phyloP scores from a whole-genome alignment of 2,329 filamentous ascomycete genomes.

The Cladosporium sp. region DNA sequence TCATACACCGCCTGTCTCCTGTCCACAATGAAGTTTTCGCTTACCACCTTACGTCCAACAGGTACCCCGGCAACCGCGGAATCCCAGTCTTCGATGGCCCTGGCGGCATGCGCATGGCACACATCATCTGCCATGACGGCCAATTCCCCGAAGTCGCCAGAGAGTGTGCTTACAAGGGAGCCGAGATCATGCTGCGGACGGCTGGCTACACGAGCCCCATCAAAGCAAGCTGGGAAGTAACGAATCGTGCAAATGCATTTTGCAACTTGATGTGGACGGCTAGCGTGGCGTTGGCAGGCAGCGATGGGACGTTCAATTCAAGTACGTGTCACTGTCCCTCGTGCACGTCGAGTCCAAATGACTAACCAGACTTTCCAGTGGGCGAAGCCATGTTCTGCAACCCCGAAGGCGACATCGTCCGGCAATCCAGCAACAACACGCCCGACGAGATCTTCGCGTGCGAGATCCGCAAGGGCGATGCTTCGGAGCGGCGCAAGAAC shows the following conservation, averaged over 20 bases:
- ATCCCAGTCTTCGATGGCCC: constrained; percentile 30
- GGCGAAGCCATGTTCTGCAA: constrained; percentile 31
- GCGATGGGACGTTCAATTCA: constrained; percentile 30
- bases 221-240: constrained; percentile 30
- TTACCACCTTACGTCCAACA: not conserved
- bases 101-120: constrained; percentile 27
- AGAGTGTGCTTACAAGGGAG: constrained; percentile 32
- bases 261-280: constrained; percentile 31
- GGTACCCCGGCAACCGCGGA: constrained; percentile 30
- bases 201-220: constrained; percentile 32
- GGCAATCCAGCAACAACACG: constrained; percentile 23
- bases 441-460: constrained; percentile 32
- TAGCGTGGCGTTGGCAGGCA: constrained; percentile 31
- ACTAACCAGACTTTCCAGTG: constrained; percentile 18
- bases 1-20: not conserved
- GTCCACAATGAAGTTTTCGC: not conserved
- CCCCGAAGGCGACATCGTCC: constrained; percentile 29
- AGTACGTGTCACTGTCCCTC: constrained; percentile 7
- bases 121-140: constrained; percentile 34
- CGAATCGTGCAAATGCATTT: constrained; percentile 31
- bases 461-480: constrained; percentile 30
- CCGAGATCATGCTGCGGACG: constrained; percentile 31
- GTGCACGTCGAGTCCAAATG: not conserved
- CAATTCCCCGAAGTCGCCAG: constrained; percentile 33
- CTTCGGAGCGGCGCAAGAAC: constrained; percentile 24